Evolutionary conservation across 257 asterid genomes (phyloP).

Genomic region (Coffea canephora): DNA sequence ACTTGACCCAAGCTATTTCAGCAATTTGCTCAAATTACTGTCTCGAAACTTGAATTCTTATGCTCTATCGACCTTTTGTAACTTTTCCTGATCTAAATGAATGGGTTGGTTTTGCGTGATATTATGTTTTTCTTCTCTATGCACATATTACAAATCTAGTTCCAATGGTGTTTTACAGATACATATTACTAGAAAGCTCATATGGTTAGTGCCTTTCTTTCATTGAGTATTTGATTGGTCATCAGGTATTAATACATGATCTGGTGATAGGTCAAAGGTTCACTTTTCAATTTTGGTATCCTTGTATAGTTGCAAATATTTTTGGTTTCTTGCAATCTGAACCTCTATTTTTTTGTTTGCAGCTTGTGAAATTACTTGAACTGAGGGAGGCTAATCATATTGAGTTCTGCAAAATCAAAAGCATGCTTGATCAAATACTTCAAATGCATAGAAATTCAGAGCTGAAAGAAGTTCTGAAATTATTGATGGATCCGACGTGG

Average conservation of each 20-base stretch:
- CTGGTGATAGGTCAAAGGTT: not conserved
- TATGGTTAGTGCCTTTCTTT: not conserved
- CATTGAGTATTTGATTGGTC: not conserved
- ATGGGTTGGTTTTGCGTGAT: not conserved
- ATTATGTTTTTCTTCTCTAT: not conserved
- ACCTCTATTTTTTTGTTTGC: conserved; percentile 25
- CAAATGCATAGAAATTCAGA: conserved; percentile 56
- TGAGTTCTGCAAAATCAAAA: conserved; percentile 89
- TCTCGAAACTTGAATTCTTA: conserved; percentile 1
- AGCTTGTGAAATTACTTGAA: conserved; percentile 97
- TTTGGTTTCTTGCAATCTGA: not conserved
- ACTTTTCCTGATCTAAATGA: not conserved
- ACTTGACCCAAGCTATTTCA: not conserved
- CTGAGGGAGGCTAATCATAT: conserved; percentile 92
- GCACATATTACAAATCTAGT: not conserved
- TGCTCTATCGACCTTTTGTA: not conserved
- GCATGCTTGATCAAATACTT: conserved; percentile 65
- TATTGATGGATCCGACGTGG: conserved; percentile 89
- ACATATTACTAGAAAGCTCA: not conserved
- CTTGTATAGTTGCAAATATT: not conserved
- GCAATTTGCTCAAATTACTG: not conserved
- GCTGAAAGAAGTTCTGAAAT: conserved; percentile 58
- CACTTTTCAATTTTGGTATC: not conserved
- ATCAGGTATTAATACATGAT: not conserved
- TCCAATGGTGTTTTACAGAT: not conserved